Base-by-base conservation (phyloP, 2,329 filamentous ascomycete genomes). In the Colletotrichum tamarilloi region DNA sequence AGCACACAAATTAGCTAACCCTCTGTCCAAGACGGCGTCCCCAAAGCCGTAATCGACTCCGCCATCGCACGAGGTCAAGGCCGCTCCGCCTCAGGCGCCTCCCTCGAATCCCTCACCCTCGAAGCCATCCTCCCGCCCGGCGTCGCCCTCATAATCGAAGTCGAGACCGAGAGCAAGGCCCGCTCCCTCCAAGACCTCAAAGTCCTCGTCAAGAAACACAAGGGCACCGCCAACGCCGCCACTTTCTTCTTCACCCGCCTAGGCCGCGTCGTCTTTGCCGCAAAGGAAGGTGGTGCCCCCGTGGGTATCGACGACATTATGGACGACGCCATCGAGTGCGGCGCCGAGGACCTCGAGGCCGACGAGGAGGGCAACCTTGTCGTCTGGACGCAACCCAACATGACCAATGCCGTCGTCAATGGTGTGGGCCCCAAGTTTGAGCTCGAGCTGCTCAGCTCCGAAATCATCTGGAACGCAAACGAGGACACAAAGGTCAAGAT, bases 51-150 rank as follows among this genome's bases (percentile, higher is more conserved):
- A 2, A 97, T 98, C 77, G 95, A 98, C 82, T 88, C 88, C 16
- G 95, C 97, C 67, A 92, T 99, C 76, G 94, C 95, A 16, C 92
- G 95, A 59, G 97, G 97, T 1, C 95, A 98, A 81, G 96, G 97
- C 55, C 89, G 92, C 75, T 95, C 95, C 28, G 84, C 91, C 1
- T 89, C 89, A 5, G 97, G 97, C 66, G 89, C 90, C 19, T 87
- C 91, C 16, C 90, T 98, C n/a, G 95, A 98, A 80, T 86, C 85
- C 42, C 82, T 97, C 64, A 93, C 91, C 1, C 87, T 97, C 64
- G 96, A 98, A 85, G 92, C 92, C 30, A 93, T 98, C 76, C 84
- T 97, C 74, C 93, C 94, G 2, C 90, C 92, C 2, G 91, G 92
- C 38, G 89, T 95, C 1, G 95, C 94, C 12, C 86, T 96, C 6